Evolutionary conservation across 2,329 filamentous ascomycete genomes (phyloP).

Genomic region (Rhexocercosporidium sp.): DNA sequence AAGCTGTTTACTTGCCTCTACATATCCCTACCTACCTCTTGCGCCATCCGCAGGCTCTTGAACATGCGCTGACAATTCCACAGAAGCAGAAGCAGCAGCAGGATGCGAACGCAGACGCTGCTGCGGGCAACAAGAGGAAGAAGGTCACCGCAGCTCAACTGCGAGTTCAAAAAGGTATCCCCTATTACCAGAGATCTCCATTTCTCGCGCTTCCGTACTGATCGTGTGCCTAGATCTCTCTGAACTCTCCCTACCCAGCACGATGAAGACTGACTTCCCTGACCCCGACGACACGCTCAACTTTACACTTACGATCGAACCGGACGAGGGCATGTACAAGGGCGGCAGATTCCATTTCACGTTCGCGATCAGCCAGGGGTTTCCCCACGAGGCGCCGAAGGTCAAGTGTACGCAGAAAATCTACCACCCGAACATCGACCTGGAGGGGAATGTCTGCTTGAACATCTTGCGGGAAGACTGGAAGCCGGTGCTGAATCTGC

Average conservation of each 20-base stretch:
- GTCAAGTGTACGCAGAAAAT: conserved; percentile 98
- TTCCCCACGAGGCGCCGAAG: conserved; percentile 96
- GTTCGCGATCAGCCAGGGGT: conserved; percentile 92
- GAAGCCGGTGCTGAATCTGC: conserved; percentile 97
- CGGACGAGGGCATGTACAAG: conserved; percentile 89
- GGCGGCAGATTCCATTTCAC: conserved; percentile 86
- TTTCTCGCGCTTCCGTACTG: conserved; percentile 1
- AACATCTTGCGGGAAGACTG: conserved; percentile 98
- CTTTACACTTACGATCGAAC: conserved; percentile 81
- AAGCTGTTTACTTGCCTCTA: conserved; percentile 40
- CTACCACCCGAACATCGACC: conserved; percentile 98
- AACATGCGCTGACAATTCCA: conserved; percentile 26
- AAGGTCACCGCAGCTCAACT: conserved; percentile 97
- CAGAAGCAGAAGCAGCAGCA: conserved; percentile 97
- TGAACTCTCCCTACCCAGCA: conserved; percentile 77
- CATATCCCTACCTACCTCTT: background rate
- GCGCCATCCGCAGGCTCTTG: background rate
- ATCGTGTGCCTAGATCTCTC: conserved; percentile 66
- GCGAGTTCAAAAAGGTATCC: conserved; percentile 89
- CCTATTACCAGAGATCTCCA: conserved; percentile 14
- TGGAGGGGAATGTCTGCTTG: conserved; percentile 96
- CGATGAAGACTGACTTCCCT: conserved; percentile 82
- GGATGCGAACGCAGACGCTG: conserved; percentile 80
- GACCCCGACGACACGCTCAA: conserved; percentile 86
- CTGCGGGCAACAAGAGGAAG: conserved; percentile 86